Percentiles rank a stretch among this genome's conserved stretches.
Conservation (phyloP, 257 asterid genomes). For the Nicotiana tomentosiformis region DNA sequence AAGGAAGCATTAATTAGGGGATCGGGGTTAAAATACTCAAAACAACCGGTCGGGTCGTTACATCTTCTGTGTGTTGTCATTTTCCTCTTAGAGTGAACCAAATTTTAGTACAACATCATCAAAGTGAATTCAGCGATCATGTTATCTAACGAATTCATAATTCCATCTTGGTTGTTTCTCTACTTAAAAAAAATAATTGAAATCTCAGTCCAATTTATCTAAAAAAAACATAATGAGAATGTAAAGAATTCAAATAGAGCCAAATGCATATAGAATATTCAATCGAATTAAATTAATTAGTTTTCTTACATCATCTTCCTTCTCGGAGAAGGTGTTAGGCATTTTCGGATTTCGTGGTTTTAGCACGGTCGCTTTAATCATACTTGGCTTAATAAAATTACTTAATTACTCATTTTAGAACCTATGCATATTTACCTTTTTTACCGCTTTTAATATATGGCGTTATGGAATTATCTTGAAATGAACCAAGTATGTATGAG, state of each 20-base stretch:
- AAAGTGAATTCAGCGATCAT: neutral
- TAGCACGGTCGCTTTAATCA: no score
- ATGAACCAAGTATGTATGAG: no score
- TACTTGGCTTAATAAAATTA: no score
- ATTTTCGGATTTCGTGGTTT: no score
- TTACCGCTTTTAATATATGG: no score
- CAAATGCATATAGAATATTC: neutral
- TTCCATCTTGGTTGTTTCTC: neutral
- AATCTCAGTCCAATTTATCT: neutral
- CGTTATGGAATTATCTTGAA: no score
- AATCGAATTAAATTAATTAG: neutral
- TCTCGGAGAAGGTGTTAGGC: neutral
- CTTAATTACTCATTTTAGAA: no score
- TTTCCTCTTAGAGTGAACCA: neutral
- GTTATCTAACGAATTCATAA: neutral
- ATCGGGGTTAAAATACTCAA: no score
- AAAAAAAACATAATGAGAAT: neutral
- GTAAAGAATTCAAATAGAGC: neutral
- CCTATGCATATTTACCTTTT: no score
- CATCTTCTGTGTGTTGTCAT: no score
- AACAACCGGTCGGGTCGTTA: no score
- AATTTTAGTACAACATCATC: neutral
- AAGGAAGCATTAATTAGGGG: no score
- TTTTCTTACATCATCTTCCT: neutral
- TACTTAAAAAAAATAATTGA: neutral